phyloP scores from a whole-genome alignment of 164 flowering plant species.

The Dillenia turbinata region DNA sequence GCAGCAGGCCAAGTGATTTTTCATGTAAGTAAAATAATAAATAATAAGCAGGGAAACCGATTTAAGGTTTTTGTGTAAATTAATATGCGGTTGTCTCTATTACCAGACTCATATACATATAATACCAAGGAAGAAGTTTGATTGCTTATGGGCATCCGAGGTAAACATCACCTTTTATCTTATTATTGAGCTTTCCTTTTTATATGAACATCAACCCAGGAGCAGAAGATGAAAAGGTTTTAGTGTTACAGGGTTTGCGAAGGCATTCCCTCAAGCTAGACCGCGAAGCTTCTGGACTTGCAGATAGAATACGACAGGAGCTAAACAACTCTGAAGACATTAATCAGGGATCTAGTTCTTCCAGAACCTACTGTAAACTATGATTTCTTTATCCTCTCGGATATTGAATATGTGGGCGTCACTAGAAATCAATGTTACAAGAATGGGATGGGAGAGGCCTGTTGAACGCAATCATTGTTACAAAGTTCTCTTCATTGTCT shows the following conservation, averaged over 20 bases:
- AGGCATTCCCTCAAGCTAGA: constrained; percentile 49
- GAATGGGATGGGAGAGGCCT: no score
- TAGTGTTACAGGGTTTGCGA: constrained; percentile 44
- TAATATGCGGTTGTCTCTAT: not conserved
- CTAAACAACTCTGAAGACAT: constrained; percentile 22
- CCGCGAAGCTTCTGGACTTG: constrained; percentile 48
- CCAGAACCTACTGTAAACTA: no score
- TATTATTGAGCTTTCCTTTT: not conserved
- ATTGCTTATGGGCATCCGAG: constrained; percentile 84
- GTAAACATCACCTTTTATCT: constrained; percentile 24
- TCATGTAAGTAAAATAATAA: constrained; percentile 47
- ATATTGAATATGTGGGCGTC: no score
- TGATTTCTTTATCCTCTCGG: no score
- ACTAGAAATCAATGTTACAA: no score
- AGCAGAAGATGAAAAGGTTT: not conserved
- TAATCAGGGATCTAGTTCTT: constrained; percentile 24
- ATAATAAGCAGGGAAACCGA: not conserved
- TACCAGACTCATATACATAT: constrained; percentile 85
- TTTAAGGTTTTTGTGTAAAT: constrained; percentile 1
- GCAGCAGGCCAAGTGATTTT: constrained; percentile 92
- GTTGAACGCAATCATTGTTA: no score
- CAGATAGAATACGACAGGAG: constrained; percentile 39
- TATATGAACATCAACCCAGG: not conserved
- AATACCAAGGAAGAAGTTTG: constrained; percentile 77
- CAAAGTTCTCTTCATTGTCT: no score